Base-by-base conservation (phyloP, 306 rosid species). In the Dryas octopetala region DNA sequence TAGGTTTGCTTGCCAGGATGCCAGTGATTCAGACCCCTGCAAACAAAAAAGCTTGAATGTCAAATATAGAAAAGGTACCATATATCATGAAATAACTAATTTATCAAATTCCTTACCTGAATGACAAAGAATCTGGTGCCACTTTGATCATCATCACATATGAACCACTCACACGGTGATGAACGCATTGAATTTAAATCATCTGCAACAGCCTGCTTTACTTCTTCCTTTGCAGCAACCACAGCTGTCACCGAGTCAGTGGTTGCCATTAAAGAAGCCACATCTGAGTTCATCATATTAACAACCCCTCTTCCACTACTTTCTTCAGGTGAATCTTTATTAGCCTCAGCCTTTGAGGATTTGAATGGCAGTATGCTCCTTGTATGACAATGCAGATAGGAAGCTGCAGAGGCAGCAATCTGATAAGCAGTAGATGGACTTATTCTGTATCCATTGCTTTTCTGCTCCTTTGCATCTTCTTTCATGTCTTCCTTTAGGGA, bases 1-100 rank as follows among this genome's bases (percentile, higher is more conserved):
- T 62, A 95, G 87, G 83, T 95, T 95, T 85, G 99, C 99, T 85
- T 90, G 92, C 99, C 99, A 95, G 45, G 99, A 95, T 78, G 93
- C 88, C 28, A 95, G 72, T 63, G 99, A 78, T 64, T 92, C 99
- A 10, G 98, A 95, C 73, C 99, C 99, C 98, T 95, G 83, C 76
- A 73, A 12, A 79, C 50, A 17, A 11, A 66, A 58, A 57, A 45
- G 38, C 28, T 46, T 60, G 48, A 65, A 58, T 26, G 57, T 28
- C 23, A 43, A 28, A 66, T 47, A 74, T 6, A 51, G 5, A 49
- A 51, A 28, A 79, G 32, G 28, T 23, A 69, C 17, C 45, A 49
- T 9, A 23, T 60, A 5, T 51, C 71, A 28, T 19, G 59, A 52
- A 74, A 65, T 68, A 70, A 45, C 51, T 16, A 19, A 47, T 15